These are phyloP conservation scores for Colletotrichum kahawae DNA, from an alignment of 2,329 filamentous ascomycete species.

Conservation along the genomic window DNA sequence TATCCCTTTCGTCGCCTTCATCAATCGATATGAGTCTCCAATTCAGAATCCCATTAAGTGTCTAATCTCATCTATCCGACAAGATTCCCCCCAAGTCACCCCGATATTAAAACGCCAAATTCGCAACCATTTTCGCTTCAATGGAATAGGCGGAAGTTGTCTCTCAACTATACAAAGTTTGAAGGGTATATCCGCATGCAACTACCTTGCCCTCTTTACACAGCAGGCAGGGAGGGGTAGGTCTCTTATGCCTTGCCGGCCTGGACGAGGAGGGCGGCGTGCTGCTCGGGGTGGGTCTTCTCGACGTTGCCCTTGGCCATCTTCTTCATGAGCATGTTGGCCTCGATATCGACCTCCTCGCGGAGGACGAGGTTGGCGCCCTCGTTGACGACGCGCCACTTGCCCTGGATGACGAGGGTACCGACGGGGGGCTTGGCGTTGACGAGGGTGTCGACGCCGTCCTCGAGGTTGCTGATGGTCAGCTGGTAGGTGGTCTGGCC, in stretches of 20 bases:
- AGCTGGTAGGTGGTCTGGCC: conserved; percentile 22
- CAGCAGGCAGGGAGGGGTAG: background rate
- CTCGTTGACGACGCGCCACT: conserved; percentile 17
- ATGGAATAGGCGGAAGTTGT: background rate
- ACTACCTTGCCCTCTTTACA: background rate
- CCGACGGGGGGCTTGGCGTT: conserved; percentile 21
- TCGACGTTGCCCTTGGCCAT: conserved; percentile 23
- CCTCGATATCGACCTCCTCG: conserved; percentile 19
- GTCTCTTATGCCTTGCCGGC: conserved; percentile 15
- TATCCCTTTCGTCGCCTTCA: rapidly evolving
- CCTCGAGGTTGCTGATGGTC: conserved; percentile 20
- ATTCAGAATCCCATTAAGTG: conserved; percentile 4
- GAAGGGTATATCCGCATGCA: background rate
- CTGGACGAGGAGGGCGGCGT: conserved; percentile 16
- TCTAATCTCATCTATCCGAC: background rate
- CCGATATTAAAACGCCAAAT: background rate
- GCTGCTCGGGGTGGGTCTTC: conserved; percentile 21
- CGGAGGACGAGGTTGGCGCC: conserved; percentile 4
- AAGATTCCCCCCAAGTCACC: background rate
- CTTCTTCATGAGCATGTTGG: conserved; percentile 22
- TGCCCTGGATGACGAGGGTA: conserved; percentile 15
- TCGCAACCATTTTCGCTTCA: background rate
- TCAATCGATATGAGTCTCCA: background rate
- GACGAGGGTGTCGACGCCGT: conserved; percentile 18
- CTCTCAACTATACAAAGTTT: background rate